A percentile compares a stretch with the other conserved stretches of the same genome.
Conservation (phyloP, 352 stramenopile species). For the Phytophthora rubi region DNA sequence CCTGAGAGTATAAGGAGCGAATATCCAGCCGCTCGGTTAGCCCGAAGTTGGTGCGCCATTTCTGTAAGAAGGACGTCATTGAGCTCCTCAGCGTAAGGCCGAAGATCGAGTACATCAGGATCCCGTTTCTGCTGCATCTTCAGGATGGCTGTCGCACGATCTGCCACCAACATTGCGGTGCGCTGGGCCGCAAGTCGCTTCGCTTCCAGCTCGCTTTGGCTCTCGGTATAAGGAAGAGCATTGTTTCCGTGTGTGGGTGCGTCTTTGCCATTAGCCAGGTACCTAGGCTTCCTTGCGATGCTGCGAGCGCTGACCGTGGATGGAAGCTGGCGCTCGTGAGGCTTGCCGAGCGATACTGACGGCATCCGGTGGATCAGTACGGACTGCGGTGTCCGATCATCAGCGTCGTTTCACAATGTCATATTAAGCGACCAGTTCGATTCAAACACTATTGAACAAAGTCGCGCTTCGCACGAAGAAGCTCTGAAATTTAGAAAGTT, state of each 20-base stretch:
- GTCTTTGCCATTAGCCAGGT: slow-evolving; percentile 1
- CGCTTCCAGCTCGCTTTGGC: slow-evolving; percentile 30
- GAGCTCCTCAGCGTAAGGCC: slow-evolving; percentile 48
- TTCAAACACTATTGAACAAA: slow-evolving; percentile 29
- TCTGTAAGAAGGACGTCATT: slow-evolving; percentile 68
- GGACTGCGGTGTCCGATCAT: not conserved
- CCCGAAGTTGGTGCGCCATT: slow-evolving; percentile 57
- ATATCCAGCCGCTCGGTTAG: slow-evolving; percentile 50
- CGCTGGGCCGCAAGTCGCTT: slow-evolving; percentile 48
- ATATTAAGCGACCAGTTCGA: slow-evolving; percentile 21
- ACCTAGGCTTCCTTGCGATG: slow-evolving; percentile 18
- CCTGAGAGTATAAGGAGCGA: slow-evolving; percentile 58
- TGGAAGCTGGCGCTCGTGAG: slow-evolving; percentile 8
- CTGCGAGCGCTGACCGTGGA: slow-evolving; percentile 6
- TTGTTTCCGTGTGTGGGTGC: slow-evolving; percentile 43
- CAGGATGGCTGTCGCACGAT: slow-evolving; percentile 60
- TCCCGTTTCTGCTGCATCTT: slow-evolving; percentile 47
- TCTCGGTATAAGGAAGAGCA: slow-evolving; percentile 35
- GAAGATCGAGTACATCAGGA: slow-evolving; percentile 66
- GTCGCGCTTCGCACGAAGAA: too few species aligned
- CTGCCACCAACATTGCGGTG: slow-evolving; percentile 41
- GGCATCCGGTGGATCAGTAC: slow-evolving; percentile 19
- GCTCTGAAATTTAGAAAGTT: too few species aligned
- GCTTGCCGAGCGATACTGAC: slow-evolving; percentile 19
- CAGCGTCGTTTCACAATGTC: slow-evolving; percentile 33